A percentile compares a stretch with the other conserved stretches of the same genome.
These are phyloP conservation scores for Cladosporium sp. DNA, from an alignment of 2,329 filamentous ascomycete species.

Conservation along the genomic window DNA sequence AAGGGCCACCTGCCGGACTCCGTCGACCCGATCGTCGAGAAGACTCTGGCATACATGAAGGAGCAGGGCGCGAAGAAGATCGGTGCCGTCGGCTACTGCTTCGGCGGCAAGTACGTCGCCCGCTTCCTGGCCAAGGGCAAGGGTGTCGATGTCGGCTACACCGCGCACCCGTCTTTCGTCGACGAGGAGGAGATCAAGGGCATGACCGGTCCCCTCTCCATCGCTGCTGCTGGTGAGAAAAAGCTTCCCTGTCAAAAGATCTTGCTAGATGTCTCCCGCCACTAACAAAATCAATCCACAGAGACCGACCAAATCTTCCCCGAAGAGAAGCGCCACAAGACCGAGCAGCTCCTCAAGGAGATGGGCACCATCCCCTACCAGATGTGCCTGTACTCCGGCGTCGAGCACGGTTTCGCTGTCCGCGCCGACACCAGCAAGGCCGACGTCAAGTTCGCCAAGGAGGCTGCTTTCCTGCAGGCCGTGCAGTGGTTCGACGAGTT, in stretches of 20 bases:
- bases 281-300: conserved; percentile 19
- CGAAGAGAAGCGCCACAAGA: conserved; percentile 49
- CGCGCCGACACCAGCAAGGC: conserved; percentile 59
- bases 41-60: conserved; percentile 45
- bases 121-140: conserved; percentile 58
- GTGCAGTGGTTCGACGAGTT: conserved; percentile 70
- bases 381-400: conserved; percentile 69
- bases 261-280: not conserved
- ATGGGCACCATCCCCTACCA: conserved; percentile 58
- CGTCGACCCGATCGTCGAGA: conserved; percentile 52
- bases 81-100: conserved; percentile 48
- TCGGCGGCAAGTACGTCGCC: conserved; percentile 53
- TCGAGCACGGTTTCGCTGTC: conserved; percentile 72
- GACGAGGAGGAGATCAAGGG: conserved; percentile 55
- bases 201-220: conserved; percentile 54
- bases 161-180: conserved; percentile 75
- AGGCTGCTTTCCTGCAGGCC: conserved; percentile 76
- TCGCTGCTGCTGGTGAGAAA: conserved; percentile 58
- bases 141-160: conserved; percentile 63
- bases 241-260: too few species aligned
- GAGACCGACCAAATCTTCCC: conserved; percentile 60
- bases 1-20: conserved; percentile 37
- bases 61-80: conserved; percentile 46
- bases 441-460: conserved; percentile 65
- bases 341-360: conserved; percentile 56